Evolutionary conservation across 2,329 filamentous ascomycete species (phyloP), one percentile per base, ranked within the genome.

Genomic region (Colletotrichum sp.): DNA sequence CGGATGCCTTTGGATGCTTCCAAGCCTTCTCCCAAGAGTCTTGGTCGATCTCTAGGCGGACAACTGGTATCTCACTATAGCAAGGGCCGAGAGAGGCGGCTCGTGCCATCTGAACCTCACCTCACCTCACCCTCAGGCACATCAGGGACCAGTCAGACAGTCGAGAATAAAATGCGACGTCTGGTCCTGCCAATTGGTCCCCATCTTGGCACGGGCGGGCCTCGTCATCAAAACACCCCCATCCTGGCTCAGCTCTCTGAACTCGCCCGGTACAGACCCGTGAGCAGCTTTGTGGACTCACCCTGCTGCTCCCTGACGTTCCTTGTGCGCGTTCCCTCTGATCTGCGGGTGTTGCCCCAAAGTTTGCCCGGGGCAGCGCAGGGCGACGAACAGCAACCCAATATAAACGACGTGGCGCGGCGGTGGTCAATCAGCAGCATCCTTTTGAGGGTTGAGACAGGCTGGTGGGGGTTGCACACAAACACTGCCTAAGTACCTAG

Each of bases 51-150:
- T 66, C 28, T 34, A 39, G 62, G 62, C 69, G n/a, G 62, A n/a
- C 56, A 72, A 58, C 18, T 48, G 39, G 52, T 52, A 52, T 52
- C 12, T 52, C 43, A 52, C 43, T 13, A 6, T 10, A 75, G 70
- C 69, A 43, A 66, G 72, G 68, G 68, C 69, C 68, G 64, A 67
- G 73, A 61, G 62, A 75, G 28, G 73, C 73, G 73, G 69, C 73
- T 68, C 69, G 73, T 73, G 73, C 73, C 69, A 75, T 72, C 73
- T 73, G 70, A 75, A 64, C 73, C 55, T 72, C 62, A 75, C 52
- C 52, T 61, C 60, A 75, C 61, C 52, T 61, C 60, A 58, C 43
- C 68, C 28, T 15, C 15, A 36, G 22, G 60, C 32, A 15, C 27
- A 48, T 30, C 18, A 52, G 30, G 56, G 30, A 30, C 70, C 56